These are phyloP conservation scores for Primulina huaijiensis DNA, from an alignment of 257 asterid species.

Conservation along the genomic window DNA sequence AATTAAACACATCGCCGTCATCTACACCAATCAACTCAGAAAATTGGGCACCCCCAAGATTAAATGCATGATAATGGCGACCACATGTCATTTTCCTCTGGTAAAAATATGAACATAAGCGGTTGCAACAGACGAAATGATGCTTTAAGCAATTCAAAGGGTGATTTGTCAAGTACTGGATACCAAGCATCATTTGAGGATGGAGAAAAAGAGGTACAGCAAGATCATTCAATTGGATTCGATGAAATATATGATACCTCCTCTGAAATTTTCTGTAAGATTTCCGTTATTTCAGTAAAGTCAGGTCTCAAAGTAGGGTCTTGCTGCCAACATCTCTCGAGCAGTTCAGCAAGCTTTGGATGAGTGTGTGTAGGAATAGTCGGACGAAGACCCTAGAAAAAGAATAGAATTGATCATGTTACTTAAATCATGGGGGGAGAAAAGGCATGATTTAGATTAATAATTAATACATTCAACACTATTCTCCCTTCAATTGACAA, in stretches of 20 bases:
- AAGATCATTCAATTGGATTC: background rate
- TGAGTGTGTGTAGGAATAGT: constrained; percentile 73
- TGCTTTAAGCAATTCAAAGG: background rate
- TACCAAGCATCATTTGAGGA: background rate
- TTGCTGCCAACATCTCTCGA: constrained; percentile 95
- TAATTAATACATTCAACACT: background rate
- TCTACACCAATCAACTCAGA: background rate
- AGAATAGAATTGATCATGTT: constrained; percentile 21
- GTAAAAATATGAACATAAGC: background rate
- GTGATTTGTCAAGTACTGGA: background rate
- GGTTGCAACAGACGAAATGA: background rate
- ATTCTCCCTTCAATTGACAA: background rate
- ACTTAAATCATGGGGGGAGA: background rate
- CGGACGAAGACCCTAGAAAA: constrained; percentile 74
- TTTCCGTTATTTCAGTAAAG: constrained; percentile 70
- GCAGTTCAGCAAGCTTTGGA: constrained; percentile 75
- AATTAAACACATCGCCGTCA: constrained; percentile 4
- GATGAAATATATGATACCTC: constrained; percentile 48
- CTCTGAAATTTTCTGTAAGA: constrained; percentile 53
- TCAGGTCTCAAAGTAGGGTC: constrained; percentile 80
- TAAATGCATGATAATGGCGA: background rate
- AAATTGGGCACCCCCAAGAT: background rate
- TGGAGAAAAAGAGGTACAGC: no score
- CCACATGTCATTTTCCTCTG: background rate
- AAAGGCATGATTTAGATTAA: background rate